Percentiles rank a stretch among this genome's conserved stretches.
Evolutionary conservation across 768 basidiomycete species (phyloP).

Genomic region (Tylopilus balloui): DNA sequence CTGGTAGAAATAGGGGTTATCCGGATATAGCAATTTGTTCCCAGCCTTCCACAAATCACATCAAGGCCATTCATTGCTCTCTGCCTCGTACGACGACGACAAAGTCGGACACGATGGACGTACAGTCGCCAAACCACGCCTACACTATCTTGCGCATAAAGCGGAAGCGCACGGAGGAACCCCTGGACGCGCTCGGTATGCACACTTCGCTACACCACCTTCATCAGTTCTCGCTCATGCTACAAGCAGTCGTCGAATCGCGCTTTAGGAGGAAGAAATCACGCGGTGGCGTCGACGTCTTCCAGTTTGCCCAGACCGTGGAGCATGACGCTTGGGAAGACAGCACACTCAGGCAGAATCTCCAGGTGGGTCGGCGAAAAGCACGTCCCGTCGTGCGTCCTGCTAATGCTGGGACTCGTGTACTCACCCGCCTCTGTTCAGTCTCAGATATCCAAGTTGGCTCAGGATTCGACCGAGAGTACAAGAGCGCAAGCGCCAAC

Average conservation of each 20-base stretch:
- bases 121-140: constrained; percentile 31
- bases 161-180: constrained; percentile 77
- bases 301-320: constrained; percentile 79
- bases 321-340: constrained; percentile 68
- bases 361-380: constrained; percentile 50
- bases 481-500: constrained; percentile 13
- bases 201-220: constrained; percentile 14
- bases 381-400: background rate
- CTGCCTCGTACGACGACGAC: background rate
- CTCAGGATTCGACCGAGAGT: constrained; percentile 35
- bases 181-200: constrained; percentile 74
- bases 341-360: constrained; percentile 47
- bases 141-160: constrained; percentile 80
- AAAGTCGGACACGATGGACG: constrained; percentile 17
- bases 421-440: constrained; percentile 19
- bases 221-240: constrained; percentile 14
- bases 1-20: background rate
- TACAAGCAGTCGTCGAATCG: constrained; percentile 56
- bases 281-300: constrained; percentile 52
- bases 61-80: background rate
- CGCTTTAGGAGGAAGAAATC: constrained; percentile 58
- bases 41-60: background rate
- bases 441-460: constrained; percentile 56
- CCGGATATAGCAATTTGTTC: background rate
- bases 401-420: background rate